Evolutionary conservation across 2,329 filamentous ascomycete species (phyloP).

Genomic region (Xylariaceae sp.): DNA sequence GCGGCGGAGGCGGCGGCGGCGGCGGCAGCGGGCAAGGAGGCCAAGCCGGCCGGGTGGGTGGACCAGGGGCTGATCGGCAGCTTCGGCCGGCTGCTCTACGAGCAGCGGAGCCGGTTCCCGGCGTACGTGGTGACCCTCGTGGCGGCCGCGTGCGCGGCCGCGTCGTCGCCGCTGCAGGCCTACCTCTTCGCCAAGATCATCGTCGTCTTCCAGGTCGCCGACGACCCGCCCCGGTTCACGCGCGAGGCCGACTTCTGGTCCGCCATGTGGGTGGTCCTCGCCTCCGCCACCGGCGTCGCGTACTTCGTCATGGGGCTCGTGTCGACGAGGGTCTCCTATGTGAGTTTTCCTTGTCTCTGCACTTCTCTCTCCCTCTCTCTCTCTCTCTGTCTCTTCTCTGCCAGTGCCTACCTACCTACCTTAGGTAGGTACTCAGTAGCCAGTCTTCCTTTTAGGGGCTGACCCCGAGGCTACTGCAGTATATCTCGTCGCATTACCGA

Average conservation of each 20-base stretch:
- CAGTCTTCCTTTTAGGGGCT: too few relatives aligned
- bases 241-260: slow-evolving; percentile 52
- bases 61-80: slow-evolving; percentile 38
- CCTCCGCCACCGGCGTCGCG: slow-evolving; percentile 40
- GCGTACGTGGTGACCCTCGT: slow-evolving; percentile 43
- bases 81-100: slow-evolving; percentile 49
- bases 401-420: too few relatives aligned
- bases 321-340: slow-evolving; percentile 38
- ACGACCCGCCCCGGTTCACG: slow-evolving; percentile 23
- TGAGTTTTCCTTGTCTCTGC: too few relatives aligned
- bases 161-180: slow-evolving; percentile 43
- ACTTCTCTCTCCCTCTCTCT: too few relatives aligned
- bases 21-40: slow-evolving; percentile 12
- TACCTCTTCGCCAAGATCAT: slow-evolving; percentile 49
- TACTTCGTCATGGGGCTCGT: slow-evolving; percentile 44
- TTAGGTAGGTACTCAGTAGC: too few relatives aligned
- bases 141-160: slow-evolving; percentile 33
- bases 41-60: slow-evolving; percentile 24
- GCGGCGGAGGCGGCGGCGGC: too few relatives aligned
- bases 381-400: too few relatives aligned
- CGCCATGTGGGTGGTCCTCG: slow-evolving; percentile 57
- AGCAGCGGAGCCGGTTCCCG: slow-evolving; percentile 45
- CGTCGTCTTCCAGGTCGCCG: slow-evolving; percentile 36
- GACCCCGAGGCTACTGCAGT: slow-evolving; percentile 14
- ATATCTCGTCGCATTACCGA: slow-evolving; percentile 46